Evolutionary conservation across 768 basidiomycete genomes (phyloP).

Genomic region (Mrakia blollopis): DNA sequence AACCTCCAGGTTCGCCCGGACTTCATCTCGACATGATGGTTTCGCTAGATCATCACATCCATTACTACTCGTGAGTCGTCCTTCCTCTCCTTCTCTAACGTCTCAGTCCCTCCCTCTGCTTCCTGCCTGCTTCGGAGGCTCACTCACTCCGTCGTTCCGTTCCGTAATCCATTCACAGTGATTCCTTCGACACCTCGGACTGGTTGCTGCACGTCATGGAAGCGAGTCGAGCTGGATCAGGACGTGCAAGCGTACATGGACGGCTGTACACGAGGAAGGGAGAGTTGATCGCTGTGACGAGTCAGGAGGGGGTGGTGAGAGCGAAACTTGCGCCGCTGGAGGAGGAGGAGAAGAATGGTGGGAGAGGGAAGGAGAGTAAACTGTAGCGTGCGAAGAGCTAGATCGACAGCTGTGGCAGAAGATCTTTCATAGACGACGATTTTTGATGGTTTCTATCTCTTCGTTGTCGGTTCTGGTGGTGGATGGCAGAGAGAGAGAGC

Average conservation of each 20-base stretch:
- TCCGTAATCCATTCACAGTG: not conserved
- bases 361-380: not conserved
- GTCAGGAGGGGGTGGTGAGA: slow-evolving; percentile 64
- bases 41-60: slow-evolving; percentile 42
- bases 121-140: not conserved
- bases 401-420: too few species aligned
- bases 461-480: too few species aligned
- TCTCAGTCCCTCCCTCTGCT: not conserved
- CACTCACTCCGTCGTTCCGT: not conserved
- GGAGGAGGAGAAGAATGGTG: too few species aligned
- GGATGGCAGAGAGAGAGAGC: too few species aligned
- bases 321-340: slow-evolving; percentile 34
- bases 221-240: slow-evolving; percentile 36
- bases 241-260: slow-evolving; percentile 43
- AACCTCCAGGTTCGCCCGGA: slow-evolving; percentile 10
- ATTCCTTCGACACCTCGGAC: slow-evolving; percentile 37
- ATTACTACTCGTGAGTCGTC: slow-evolving; percentile 39
- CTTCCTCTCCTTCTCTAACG: not conserved
- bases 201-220: slow-evolving; percentile 45
- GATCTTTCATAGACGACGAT: too few species aligned
- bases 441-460: too few species aligned
- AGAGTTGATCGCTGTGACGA: slow-evolving; percentile 64
- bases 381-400: not conserved
- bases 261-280: slow-evolving; percentile 68
- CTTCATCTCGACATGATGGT: slow-evolving; percentile 43